A percentile compares a stretch with the other conserved stretches of the same genome.
phyloP scores from a whole-genome alignment of 2,329 filamentous ascomycete genomes.

The Arthrobotrys conoides region DNA sequence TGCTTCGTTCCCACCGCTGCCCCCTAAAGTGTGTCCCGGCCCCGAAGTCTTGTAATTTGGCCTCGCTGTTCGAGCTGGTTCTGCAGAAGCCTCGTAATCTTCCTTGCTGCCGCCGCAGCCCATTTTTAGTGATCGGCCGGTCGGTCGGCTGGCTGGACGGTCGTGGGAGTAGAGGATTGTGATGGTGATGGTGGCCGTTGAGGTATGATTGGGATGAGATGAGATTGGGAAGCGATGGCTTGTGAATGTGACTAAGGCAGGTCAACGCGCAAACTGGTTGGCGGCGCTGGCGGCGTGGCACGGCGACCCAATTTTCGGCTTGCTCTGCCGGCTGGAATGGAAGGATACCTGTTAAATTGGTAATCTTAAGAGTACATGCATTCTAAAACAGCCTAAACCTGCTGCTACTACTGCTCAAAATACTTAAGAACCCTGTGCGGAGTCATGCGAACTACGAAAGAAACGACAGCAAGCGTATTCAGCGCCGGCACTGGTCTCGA shows the following conservation, averaged over 20 bases:
- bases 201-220: slow-evolving; percentile 2
- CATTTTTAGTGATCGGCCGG: slow-evolving; percentile 25
- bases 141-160: background rate
- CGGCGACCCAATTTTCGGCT: slow-evolving; percentile 12
- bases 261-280: slow-evolving; percentile 53
- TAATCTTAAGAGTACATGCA: background rate
- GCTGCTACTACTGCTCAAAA: background rate
- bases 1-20: slow-evolving; percentile 12
- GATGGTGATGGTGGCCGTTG: too few relatives aligned
- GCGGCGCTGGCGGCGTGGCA: slow-evolving; percentile 18
- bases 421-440: background rate
- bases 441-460: slow-evolving; percentile 6
- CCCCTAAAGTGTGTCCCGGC: slow-evolving; percentile 51
- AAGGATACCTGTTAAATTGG: background rate
- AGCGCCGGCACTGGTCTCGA: background rate
- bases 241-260: slow-evolving; percentile 8
- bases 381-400: background rate
- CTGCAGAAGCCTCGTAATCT: slow-evolving; percentile 50
- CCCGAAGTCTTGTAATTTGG: slow-evolving; percentile 47
- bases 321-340: slow-evolving; percentile 10
- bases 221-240: slow-evolving; percentile 15
- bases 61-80: slow-evolving; percentile 52
- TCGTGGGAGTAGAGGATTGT: background rate
- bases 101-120: slow-evolving; percentile 60
- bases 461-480: background rate